Percentiles rank a stretch among this genome's conserved stretches.
Conservation (phyloP, 2,329 filamentous ascomycete genomes). For the Leptographium procerum region DNA sequence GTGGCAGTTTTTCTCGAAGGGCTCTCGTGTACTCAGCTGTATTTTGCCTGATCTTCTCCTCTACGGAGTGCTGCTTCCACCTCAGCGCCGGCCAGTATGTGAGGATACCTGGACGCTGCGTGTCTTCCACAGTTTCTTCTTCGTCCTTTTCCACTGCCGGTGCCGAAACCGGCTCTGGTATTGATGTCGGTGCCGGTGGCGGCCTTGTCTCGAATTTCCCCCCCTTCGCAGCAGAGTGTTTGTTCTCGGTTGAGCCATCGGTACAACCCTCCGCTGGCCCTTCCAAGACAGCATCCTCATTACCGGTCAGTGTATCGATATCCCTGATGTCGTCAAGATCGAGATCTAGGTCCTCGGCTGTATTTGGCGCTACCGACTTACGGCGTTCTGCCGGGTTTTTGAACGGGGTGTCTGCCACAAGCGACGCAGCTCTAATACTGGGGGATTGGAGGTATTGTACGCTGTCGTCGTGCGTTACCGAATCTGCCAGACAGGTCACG, state of each 20-base stretch:
- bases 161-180: neutral
- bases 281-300: neutral
- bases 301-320: neutral
- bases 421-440: neutral
- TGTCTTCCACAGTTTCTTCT: slow-evolving; percentile 1
- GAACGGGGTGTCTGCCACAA: slow-evolving; percentile 5
- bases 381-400: neutral
- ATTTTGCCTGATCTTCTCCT: slow-evolving; percentile 33
- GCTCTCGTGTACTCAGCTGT: slow-evolving; percentile 34
- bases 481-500: slow-evolving; percentile 13
- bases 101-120: slow-evolving; percentile 6
- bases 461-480: neutral
- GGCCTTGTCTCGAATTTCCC: no score
- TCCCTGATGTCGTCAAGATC: neutral
- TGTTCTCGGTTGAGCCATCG: neutral
- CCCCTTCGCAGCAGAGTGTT: neutral
- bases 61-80: slow-evolving; percentile 25
- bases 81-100: slow-evolving; percentile 11
- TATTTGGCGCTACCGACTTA: neutral
- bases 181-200: no score
- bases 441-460: slow-evolving; percentile 1
- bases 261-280: neutral
- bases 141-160: neutral
- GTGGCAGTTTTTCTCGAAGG: slow-evolving; percentile 33
- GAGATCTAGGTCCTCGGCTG: neutral